Base-by-base conservation (phyloP, 2,329 filamentous ascomycete species). In the Tolypocladium nubicola region DNA sequence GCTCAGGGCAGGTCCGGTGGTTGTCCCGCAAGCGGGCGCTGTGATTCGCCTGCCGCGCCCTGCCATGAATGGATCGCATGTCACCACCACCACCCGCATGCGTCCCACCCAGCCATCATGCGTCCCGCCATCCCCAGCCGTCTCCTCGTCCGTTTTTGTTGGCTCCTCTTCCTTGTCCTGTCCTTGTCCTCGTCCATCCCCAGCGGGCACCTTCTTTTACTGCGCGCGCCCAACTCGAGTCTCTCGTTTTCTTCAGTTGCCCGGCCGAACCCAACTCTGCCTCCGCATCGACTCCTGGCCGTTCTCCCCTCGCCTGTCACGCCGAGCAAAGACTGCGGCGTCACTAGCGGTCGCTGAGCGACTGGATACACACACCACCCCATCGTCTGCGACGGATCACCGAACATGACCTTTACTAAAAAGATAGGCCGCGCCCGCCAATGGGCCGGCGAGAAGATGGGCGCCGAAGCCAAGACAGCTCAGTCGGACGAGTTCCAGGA, bases 361-460 rank as follows among this genome's bases (percentile, higher is more conserved):
- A 35, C 47, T 52, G 30, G 21, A 50, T 10, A 35, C 19, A 50
- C 26, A n/a, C 47, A 3, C n/a, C 16, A 7, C 13, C 16, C 4
- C 16, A 13, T 7, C 23, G 7, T 13, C 52, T 13, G 37, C 49
- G 5, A 33, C 19, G 26, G 2, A 16, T n/a, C 47, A 3, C 53
- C 52, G 43, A 70, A 49, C 39, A 83, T 83, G 80, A 75, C 79
- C 65, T 76, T 84, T 66, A 80, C 77, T 74, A 96, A 96, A 80
- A 96, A 95, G 72, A 85, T 97, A 70, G 93, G 92, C 75, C 88
- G 93, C 69, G 87, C 96, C 79, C 95, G 93, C 78, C 93, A 97
- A 87, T 97, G 93, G 93, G 90, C 92, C 41, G 90, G 90, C 64
- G 93, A 97, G 77, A 90, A 92, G 75, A 96, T 97, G 89, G 93